Base-by-base conservation (phyloP, 768 basidiomycete genomes). In the Atractiella rhizophila region DNA sequence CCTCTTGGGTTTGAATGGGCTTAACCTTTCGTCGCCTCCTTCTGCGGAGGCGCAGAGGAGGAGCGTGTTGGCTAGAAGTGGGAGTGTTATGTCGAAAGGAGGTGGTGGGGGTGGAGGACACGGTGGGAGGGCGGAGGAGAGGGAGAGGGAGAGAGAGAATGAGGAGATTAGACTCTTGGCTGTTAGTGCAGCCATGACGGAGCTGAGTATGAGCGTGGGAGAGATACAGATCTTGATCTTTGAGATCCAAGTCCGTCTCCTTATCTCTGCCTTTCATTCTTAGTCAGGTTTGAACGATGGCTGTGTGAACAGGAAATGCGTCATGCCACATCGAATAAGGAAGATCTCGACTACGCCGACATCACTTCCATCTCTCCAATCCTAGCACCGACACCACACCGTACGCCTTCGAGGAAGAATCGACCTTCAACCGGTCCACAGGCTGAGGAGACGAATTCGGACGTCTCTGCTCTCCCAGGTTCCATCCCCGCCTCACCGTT, bases 381-480 rank as follows among this genome's bases (percentile, higher is more conserved):
- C n/a, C n/a, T n/a, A 54, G 35, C 41, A 50, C 7, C 47, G 53
- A 5, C 53, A 54, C 27, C 26, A 44, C 25, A 40, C 46, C n/a
- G 10, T 32, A 42, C 18, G 16, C 13, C 28, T 23, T 29, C 21
- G 11, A 28, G 28, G 8, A 18, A 27, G 0, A 11, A 43, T 20
- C 9, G 24, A 9, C 15, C 11, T 12, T 25, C 37, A 12, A 29
- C 15, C 26, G 28, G 10, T 12, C 27, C 40, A 9, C 36, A 42
- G 5, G 21, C 44, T 11, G 35, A 18, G 19, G 18, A 5, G 18
- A 10, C 38, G 11, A 19, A 23, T 23, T 12, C 26, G 20, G 23
- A 5, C 20, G 30, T n/a, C 13, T 11, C 20, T 21, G 35, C 32
- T 12, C 25, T 10, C 32, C 11, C 29, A n/a, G n/a, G n/a, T n/a